phyloP scores from a whole-genome alignment of 1,139 yeast genomes.

The Spathaspora jeffriesii region DNA sequence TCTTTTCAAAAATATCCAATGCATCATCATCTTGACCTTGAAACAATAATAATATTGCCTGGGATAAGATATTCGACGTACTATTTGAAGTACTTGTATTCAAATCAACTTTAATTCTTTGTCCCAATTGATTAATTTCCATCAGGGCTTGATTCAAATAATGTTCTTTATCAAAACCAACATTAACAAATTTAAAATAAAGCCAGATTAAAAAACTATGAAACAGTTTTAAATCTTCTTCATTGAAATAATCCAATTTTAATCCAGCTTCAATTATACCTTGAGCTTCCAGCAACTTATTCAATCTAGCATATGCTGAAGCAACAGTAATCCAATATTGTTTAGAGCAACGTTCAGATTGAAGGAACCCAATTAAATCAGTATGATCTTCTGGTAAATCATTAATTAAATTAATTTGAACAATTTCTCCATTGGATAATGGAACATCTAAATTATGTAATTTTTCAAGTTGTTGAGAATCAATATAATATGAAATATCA shows the following conservation, averaged over 20 bases:
- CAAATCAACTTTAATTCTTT: conserved; percentile 16
- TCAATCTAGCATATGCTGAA: conserved; percentile 70
- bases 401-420: conserved; percentile 56
- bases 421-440: conserved; percentile 69
- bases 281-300: conserved; percentile 61
- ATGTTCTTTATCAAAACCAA: conserved; percentile 25
- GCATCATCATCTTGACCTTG: conserved; percentile 64
- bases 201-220: conserved; percentile 77
- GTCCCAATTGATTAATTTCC: conserved; percentile 18
- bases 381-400: conserved; percentile 90
- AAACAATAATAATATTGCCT: conserved; percentile 52
- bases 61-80: conserved; percentile 54
- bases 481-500: conserved; percentile 42
- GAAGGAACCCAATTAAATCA: conserved; percentile 75
- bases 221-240: conserved; percentile 53
- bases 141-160: conserved; percentile 24
- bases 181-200: conserved; percentile 40
- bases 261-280: conserved; percentile 67
- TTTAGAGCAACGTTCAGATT: conserved; percentile 73
- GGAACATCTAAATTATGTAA: conserved; percentile 60
- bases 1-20: conserved; percentile 57
- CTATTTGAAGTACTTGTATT: conserved; percentile 16
- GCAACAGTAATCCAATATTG: conserved; percentile 88
- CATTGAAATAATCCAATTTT: conserved; percentile 32
- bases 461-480: conserved; percentile 31